Base-by-base conservation (phyloP, 306 rosid genomes). In the Cucurbita argyrosperma region DNA sequence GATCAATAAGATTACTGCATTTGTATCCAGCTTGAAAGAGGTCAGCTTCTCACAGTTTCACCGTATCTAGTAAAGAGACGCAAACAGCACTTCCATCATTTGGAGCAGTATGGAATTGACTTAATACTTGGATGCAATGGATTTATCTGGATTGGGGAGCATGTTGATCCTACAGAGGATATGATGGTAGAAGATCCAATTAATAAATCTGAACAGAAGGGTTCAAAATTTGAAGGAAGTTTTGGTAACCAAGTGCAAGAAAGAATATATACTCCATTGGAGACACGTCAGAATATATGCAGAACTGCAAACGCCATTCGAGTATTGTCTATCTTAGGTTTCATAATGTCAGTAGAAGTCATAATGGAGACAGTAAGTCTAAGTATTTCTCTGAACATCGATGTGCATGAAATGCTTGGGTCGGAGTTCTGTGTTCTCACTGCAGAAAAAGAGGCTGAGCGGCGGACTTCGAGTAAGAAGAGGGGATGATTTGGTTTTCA, bases 91-190 rank as follows among this genome's bases (percentile, higher is more conserved):
- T 90, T 90, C 76, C 97, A 94, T 81, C 84, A 88, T 83, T 77
- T 90, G 51, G 95, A 88, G 60, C 80, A 88, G 79, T 85, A 84
- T 49, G 95, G 96, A 39, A 74, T 85, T 67, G 97, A 94, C 80
- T 79, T 89, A 78, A 85, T 90, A 69, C 84, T 94, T 26, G 98
- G 98, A 63, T 89, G 97, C 72, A 90, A 90, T 76, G 99, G 96
- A 26, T 90, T 85, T 77, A 81, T 91, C 79, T 91, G 99, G 96
- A 83, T 90, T 54, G 99, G 99, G 54, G 96, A 90, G 82, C 95
- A 89, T 61, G 78, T 82, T 57, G 90, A 87, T 66, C 81, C 77
- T 46, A 80, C 76, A 21, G 91, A 85, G 11, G 88, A 86, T 76
- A 83, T 84, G 88, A 63, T 83, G 46, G 16, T 68, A 45, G 95